phyloP scores from a whole-genome alignment of 345 rosid species.

The Cardiospermum halicacabum region DNA sequence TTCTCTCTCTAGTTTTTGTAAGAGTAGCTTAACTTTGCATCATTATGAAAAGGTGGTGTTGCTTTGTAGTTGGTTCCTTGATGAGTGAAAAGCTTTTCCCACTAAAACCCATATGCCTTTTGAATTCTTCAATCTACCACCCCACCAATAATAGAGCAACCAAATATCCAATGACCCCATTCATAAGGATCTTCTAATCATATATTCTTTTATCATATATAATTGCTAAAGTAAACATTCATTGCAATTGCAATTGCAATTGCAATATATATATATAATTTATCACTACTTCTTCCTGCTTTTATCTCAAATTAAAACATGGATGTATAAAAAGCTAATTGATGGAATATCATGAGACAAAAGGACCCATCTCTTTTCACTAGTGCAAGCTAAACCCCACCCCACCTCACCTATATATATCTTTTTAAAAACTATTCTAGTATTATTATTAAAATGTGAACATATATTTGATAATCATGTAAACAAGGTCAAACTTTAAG shows the following conservation, averaged over 20 bases:
- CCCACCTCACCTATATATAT: constrained; percentile 24
- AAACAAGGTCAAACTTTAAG: constrained; percentile 63
- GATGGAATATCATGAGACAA: constrained; percentile 56
- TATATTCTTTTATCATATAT: constrained; percentile 1
- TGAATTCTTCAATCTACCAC: constrained; percentile 13
- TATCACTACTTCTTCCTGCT: constrained; percentile 13
- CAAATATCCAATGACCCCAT: constrained; percentile 27
- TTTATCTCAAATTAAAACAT: constrained; percentile 25
- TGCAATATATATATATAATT: constrained; percentile 17
- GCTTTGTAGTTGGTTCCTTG: constrained; percentile 40
- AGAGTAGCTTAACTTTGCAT: constrained; percentile 3
- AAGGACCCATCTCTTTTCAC: constrained; percentile 55
- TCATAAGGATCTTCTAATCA: constrained; percentile 10
- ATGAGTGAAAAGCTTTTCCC: constrained; percentile 26
- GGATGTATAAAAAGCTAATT: constrained; percentile 24
- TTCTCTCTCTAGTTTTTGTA: neutral
- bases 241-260: no score
- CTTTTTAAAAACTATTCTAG: neutral
- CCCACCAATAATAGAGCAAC: constrained; percentile 37
- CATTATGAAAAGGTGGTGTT: constrained; percentile 28
- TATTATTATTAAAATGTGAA: neutral
- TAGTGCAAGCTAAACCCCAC: constrained; percentile 65
- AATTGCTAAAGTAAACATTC: constrained; percentile 14
- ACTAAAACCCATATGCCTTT: constrained; percentile 20
- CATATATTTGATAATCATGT: constrained; percentile 27